Evolutionary conservation across 352 stramenopile genomes (phyloP).

Genomic region (Chrysophaeum taylorii): DNA sequence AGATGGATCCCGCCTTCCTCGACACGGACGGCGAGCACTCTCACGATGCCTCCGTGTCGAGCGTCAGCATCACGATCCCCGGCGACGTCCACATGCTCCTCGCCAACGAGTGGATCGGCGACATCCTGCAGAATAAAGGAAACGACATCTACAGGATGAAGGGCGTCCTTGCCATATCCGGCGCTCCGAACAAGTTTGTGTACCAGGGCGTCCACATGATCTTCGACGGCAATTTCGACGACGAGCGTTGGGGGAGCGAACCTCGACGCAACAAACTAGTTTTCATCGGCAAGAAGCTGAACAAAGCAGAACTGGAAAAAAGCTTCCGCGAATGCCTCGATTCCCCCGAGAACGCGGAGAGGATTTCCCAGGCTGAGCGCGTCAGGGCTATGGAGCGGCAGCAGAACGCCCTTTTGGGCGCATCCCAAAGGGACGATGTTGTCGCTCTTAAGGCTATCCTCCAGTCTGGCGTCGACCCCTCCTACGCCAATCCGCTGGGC

Average conservation of each 20-base stretch:
- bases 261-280: slow-evolving; percentile 48
- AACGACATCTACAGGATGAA: slow-evolving; percentile 54
- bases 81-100: slow-evolving; percentile 41
- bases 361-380: not conserved
- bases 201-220: slow-evolving; percentile 58
- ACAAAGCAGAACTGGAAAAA: slow-evolving; percentile 32
- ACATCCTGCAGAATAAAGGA: slow-evolving; percentile 43
- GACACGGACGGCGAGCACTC: not conserved
- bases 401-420: slow-evolving; percentile 12
- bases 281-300: slow-evolving; percentile 61
- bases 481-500: slow-evolving; percentile 10
- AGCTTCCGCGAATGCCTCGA: slow-evolving; percentile 2
- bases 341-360: not conserved
- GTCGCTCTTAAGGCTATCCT: slow-evolving; percentile 4
- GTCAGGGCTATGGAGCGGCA: slow-evolving; percentile 12
- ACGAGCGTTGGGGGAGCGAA: no score
- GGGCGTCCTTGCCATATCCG: slow-evolving; percentile 50
- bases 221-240: slow-evolving; percentile 42
- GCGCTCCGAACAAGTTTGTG: slow-evolving; percentile 43
- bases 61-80: not conserved
- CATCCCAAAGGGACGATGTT: slow-evolving; percentile 15
- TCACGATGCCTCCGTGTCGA: not conserved
- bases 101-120: slow-evolving; percentile 50
- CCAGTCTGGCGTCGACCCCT: not conserved
- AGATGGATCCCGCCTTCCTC: no score